Percentiles rank a stretch among this genome's conserved stretches.
These are phyloP conservation scores for Pythium rhizo-oryzae DNA, from an alignment of 352 stramenopile species.

Conservation along the genomic window DNA sequence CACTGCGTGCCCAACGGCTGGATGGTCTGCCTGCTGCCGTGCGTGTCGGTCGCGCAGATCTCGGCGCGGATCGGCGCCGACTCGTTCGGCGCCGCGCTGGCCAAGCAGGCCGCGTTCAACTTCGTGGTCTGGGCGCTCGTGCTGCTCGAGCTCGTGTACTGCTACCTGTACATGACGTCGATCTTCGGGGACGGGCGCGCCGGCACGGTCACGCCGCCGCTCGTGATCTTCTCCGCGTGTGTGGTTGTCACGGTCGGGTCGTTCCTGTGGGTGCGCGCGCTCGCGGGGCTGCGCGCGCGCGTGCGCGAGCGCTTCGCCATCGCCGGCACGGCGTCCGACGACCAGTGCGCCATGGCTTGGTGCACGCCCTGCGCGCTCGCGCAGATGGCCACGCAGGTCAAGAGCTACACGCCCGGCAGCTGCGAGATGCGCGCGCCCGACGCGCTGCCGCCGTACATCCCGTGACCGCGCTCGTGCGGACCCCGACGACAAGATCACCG, in stretches of 20 bases:
- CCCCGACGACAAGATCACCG: too few relatives aligned
- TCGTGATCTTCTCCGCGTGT: slow-evolving; percentile 11
- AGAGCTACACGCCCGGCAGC: slow-evolving; percentile 44
- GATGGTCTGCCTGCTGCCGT: slow-evolving; percentile 50
- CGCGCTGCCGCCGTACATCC: slow-evolving; percentile 40
- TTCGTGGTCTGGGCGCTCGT: slow-evolving; percentile 26
- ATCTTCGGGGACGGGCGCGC: not conserved
- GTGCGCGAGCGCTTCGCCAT: slow-evolving; percentile 24
- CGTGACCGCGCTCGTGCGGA: not conserved
- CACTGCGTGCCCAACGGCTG: too few relatives aligned
- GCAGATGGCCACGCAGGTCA: slow-evolving; percentile 55
- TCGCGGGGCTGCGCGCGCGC: slow-evolving; percentile 4
- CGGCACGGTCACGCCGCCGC: not conserved
- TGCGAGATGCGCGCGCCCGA: slow-evolving; percentile 43
- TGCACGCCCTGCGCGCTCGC: slow-evolving; percentile 40
- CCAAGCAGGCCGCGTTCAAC: slow-evolving; percentile 33
- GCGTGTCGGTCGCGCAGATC: slow-evolving; percentile 55
- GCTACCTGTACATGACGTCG: not conserved
- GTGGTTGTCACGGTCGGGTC: slow-evolving; percentile 5
- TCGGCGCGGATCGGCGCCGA: slow-evolving; percentile 39
- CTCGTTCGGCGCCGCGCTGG: slow-evolving; percentile 28
- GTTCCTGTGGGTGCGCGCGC: slow-evolving; percentile 8
- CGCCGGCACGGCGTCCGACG: slow-evolving; percentile 14
- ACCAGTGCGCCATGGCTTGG: slow-evolving; percentile 13
- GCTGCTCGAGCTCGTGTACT: not conserved